Evolutionary conservation across 2,329 filamentous ascomycete species (phyloP).

Genomic region (Microsporum ferrugineum): DNA sequence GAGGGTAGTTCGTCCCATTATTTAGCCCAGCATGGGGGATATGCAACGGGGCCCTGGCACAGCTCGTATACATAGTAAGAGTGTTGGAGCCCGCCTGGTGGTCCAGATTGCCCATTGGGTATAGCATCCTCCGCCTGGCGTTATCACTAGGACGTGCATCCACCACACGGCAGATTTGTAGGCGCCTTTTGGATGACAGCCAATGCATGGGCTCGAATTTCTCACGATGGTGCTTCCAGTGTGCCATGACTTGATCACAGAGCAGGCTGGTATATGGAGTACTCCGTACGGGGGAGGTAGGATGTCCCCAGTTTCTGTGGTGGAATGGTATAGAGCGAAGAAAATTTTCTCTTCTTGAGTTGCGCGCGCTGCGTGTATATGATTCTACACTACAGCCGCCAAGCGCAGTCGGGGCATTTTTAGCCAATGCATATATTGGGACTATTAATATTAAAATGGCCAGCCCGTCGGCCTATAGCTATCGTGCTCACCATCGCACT

Average conservation of each 20-base stretch:
- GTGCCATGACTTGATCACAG: not conserved
- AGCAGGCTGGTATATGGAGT: not conserved
- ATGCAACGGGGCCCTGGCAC: not conserved
- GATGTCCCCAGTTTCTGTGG: not conserved
- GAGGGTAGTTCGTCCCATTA: not conserved
- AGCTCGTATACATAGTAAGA: not conserved
- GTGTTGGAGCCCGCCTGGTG: not conserved
- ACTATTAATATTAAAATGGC: not conserved
- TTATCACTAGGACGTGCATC: not conserved
- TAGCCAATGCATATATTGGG: not conserved
- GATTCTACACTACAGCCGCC: not conserved
- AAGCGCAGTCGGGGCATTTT: not conserved
- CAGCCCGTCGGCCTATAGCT: not conserved
- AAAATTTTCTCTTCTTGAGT: not conserved
- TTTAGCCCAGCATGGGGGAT: not conserved
- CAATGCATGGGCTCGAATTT: not conserved
- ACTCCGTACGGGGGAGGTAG: not conserved
- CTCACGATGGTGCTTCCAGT: not conserved
- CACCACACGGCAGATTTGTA: conserved; percentile 1
- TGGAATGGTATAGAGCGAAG: not conserved
- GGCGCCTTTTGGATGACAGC: not conserved
- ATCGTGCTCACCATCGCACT: not conserved
- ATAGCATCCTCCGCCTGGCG: not conserved
- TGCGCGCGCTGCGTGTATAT: not conserved
- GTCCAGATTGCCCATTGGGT: not conserved